These are phyloP conservation scores for Cryphonectria nitschkei DNA, from an alignment of 2,329 filamentous ascomycete species.

Conservation along the genomic window DNA sequence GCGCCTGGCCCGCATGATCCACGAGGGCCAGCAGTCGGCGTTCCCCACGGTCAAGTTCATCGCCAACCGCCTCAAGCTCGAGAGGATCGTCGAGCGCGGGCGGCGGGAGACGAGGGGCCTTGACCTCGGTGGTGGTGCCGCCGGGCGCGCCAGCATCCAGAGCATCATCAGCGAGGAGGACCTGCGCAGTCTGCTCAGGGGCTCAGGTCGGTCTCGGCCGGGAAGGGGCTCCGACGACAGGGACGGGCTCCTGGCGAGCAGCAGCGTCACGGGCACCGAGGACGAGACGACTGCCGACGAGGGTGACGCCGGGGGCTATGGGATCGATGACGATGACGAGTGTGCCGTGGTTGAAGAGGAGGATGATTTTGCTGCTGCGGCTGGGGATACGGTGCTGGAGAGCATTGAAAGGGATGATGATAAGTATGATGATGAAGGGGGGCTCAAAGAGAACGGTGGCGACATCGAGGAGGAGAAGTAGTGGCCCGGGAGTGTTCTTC, in stretches of 20 bases:
- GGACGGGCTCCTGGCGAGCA: conserved; percentile 11
- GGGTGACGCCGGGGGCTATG: conserved; percentile 13
- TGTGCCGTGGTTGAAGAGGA: conserved; percentile 22
- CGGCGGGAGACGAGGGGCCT: conserved; percentile 56
- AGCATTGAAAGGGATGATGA: conserved; percentile 9
- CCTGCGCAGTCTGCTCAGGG: conserved; percentile 43
- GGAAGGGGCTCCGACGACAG: not conserved
- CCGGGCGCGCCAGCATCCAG: conserved; percentile 55
- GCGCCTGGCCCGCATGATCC: conserved; percentile 84
- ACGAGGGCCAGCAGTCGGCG: conserved; percentile 83
- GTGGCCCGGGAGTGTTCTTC: not conserved
- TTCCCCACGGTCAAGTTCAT: conserved; percentile 95
- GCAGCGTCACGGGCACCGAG: conserved; percentile 27
- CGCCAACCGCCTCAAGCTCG: conserved; percentile 81
- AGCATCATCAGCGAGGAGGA: conserved; percentile 66
- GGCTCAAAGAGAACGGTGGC: not conserved
- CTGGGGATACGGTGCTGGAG: conserved; percentile 14
- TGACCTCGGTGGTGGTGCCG: conserved; percentile 29
- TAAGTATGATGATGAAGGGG: not conserved
- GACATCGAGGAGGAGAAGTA: conserved; percentile 3
- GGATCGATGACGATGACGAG: conserved; percentile 13
- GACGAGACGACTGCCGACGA: conserved; percentile 29
- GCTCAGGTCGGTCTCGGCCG: conserved; percentile 6
- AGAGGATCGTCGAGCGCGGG: conserved; percentile 67
- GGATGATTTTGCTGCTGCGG: conserved; percentile 4